These are phyloP conservation scores for Mortierella hygrophila DNA, from an alignment of 192 early-diverging fungal species.

Conservation along the genomic window DNA sequence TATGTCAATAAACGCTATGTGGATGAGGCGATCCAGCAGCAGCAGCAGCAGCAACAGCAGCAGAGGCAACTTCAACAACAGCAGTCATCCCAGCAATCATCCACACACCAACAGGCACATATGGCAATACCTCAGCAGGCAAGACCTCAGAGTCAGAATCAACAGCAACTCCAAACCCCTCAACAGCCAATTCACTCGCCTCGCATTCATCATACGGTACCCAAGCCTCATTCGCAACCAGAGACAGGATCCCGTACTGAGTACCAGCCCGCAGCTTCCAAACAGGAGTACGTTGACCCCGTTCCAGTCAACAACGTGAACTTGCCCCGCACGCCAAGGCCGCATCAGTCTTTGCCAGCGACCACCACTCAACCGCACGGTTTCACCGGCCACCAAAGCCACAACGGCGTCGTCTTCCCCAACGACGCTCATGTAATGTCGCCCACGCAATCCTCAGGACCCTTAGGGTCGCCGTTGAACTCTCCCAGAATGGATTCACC, in stretches of 20 bases:
- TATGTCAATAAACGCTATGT: constrained; percentile 41
- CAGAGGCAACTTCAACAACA: constrained; percentile 9
- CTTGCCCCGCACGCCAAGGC: background rate
- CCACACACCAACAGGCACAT: constrained; percentile 5
- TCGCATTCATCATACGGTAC: background rate
- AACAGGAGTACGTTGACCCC: constrained; percentile 21
- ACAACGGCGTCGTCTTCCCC: background rate
- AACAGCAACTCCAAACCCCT: constrained; percentile 9
- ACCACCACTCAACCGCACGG: background rate
- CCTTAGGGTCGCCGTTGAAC: background rate
- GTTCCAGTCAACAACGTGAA: background rate
- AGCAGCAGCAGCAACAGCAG: constrained; percentile 11
- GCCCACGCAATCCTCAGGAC: background rate
- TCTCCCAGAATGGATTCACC: constrained; percentile 1
- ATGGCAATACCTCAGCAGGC: constrained; percentile 2
- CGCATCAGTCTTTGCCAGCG: background rate
- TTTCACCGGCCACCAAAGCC: background rate
- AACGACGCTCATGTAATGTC: background rate
- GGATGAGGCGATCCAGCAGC: constrained; percentile 35
- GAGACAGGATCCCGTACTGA: background rate
- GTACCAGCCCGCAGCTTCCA: constrained; percentile 9
- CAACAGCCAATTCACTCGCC: background rate
- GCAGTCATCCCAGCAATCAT: background rate
- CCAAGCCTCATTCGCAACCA: constrained; percentile 4
- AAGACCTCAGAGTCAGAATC: constrained; percentile 9